Conservation (phyloP, 1,284 basidiomycete species). For the Ceratorhiza oryzae-sativae region DNA sequence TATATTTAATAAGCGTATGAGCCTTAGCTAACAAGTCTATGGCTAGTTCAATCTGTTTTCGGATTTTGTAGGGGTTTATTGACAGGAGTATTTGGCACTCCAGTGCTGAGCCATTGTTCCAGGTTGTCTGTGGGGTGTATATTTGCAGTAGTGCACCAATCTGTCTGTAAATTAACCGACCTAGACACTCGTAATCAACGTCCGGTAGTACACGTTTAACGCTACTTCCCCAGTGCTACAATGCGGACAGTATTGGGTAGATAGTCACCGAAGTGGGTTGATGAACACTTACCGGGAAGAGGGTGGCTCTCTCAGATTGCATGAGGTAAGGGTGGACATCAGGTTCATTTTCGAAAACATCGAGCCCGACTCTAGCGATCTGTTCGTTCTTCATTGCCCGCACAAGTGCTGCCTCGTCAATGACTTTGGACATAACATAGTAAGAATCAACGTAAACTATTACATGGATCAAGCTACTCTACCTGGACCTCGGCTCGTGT, state of each 20-base stretch:
- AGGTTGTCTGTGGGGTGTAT: conserved; percentile 24
- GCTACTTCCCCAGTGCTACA: conserved; percentile 43
- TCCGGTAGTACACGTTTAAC: conserved; percentile 41
- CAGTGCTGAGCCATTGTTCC: conserved; percentile 40
- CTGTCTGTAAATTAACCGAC: conserved; percentile 14
- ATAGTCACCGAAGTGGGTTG: not conserved
- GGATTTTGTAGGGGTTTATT: conserved; percentile 9
- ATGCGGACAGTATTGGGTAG: not conserved
- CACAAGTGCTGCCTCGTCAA: conserved; percentile 50
- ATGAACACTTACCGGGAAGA: conserved; percentile 42
- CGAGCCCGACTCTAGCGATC: conserved; percentile 48
- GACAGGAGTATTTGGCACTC: conserved; percentile 42
- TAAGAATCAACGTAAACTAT: not conserved
- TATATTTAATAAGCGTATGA: too few relatives aligned
- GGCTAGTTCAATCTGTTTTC: too few relatives aligned
- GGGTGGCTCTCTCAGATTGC: conserved; percentile 42
- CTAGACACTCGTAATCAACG: conserved; percentile 42
- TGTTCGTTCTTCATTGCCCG: conserved; percentile 49
- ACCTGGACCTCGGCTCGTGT: conserved; percentile 48
- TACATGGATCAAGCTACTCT: not conserved
- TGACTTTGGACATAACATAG: conserved; percentile 43
- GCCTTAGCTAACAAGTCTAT: too few relatives aligned
- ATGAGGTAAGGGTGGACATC: conserved; percentile 47
- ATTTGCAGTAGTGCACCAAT: not conserved
- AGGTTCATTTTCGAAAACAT: conserved; percentile 49